phyloP scores from a whole-genome alignment of 805 yeast species.

The Scheffersomyces stipitis region DNA sequence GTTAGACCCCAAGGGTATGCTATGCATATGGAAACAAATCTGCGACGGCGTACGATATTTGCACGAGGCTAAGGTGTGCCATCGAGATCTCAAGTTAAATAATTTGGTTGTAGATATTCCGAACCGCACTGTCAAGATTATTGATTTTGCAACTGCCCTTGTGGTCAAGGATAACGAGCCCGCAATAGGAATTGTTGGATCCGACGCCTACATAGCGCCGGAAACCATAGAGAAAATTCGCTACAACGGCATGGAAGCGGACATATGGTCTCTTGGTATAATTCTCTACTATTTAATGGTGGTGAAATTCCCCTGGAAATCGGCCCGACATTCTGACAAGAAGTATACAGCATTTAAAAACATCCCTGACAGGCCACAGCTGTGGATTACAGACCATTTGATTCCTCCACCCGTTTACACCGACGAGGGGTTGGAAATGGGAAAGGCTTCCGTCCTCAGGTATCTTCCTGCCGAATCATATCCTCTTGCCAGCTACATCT shows the following conservation, averaged over 20 bases:
- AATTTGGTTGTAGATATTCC: conserved; percentile 37
- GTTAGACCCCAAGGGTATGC: conserved; percentile 6
- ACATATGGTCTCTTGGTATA: conserved; percentile 53
- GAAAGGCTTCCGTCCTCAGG: conserved; percentile 5
- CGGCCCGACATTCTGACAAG: conserved; percentile 32
- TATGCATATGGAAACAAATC: conserved; percentile 41
- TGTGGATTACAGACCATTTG: neutral
- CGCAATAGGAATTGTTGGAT: conserved; percentile 49
- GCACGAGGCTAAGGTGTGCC: conserved; percentile 40
- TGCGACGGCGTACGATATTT: conserved; percentile 36
- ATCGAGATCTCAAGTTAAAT: conserved; percentile 51
- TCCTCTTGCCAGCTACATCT: conserved; percentile 7
- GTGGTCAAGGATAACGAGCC: conserved; percentile 7
- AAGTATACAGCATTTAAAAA: neutral
- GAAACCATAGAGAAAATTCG: conserved; percentile 37
- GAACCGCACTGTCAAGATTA: conserved; percentile 36
- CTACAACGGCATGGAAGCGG: conserved; percentile 43
- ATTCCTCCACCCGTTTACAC: neutral
- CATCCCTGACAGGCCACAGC: neutral
- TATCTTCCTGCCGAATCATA: conserved; percentile 7
- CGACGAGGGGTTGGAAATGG: conserved; percentile 2
- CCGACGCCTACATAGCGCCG: conserved; percentile 47
- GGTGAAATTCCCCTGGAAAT: conserved; percentile 47
- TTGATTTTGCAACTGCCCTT: conserved; percentile 42
- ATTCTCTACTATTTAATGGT: conserved; percentile 33